These are phyloP conservation scores for Neonectria ditissima DNA, from an alignment of 2,329 filamentous ascomycete genomes.

Conservation along the genomic window DNA sequence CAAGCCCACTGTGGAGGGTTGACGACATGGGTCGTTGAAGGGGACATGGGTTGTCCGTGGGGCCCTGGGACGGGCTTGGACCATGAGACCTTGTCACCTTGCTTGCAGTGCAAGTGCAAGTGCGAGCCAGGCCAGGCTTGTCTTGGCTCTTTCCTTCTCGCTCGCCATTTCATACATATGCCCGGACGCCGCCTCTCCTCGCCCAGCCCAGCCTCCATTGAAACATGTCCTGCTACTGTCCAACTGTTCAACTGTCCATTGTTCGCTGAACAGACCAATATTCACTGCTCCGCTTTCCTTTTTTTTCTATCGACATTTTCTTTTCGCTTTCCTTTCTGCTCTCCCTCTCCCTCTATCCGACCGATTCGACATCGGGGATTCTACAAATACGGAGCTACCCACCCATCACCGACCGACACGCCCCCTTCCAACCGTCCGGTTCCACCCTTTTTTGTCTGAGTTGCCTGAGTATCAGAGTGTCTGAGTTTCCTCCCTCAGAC, in stretches of 20 bases:
- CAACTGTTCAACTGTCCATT: constrained; percentile 11
- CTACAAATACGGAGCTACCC: constrained; percentile 3
- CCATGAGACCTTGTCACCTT: background rate
- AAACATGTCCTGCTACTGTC: constrained; percentile 18
- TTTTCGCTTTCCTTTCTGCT: constrained; percentile 5
- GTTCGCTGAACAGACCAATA: background rate
- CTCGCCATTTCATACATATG: constrained; percentile 25
- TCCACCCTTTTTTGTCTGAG: constrained; percentile 9
- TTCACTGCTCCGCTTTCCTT: constrained; percentile 1
- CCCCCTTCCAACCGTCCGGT: constrained; percentile 10
- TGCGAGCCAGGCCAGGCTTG: no score
- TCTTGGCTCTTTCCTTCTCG: background rate
- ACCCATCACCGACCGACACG: background rate
- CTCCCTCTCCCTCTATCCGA: constrained; percentile 8
- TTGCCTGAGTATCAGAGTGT: background rate
- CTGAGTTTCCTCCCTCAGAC: constrained; percentile 20
- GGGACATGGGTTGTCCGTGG: background rate
- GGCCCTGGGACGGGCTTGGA: background rate
- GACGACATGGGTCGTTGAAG: constrained; percentile 17
- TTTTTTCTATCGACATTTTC: constrained; percentile 8
- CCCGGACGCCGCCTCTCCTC: constrained; percentile 9
- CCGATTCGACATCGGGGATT: background rate
- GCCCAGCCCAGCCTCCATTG: constrained; percentile 17
- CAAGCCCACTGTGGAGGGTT: constrained; percentile 26
- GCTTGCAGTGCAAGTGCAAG: background rate